phyloP scores from a whole-genome alignment of 805 yeast genomes.

The Schwanniomyces pseudopolymorphus region DNA sequence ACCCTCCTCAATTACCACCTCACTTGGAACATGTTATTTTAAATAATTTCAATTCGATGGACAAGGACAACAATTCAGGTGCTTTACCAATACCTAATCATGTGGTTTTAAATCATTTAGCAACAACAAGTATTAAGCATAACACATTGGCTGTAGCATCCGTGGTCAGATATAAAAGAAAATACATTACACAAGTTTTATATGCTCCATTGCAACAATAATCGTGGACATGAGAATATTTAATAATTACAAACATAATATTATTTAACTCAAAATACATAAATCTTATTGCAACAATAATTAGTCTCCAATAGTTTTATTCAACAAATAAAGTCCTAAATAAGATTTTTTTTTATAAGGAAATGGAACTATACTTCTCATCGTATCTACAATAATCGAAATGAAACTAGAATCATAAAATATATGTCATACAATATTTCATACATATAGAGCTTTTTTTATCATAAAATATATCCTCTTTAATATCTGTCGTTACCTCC shows the following conservation, averaged over 20 bases:
- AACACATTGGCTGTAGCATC: constrained; percentile 92
- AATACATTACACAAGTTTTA: constrained; percentile 86
- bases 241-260: neutral
- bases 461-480: constrained; percentile 2
- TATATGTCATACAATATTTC: neutral
- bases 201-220: constrained; percentile 76
- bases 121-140: constrained; percentile 93
- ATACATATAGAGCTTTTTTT: neutral
- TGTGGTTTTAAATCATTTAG: constrained; percentile 89
- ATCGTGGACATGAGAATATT: no score
- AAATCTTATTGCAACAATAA: neutral
- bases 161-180: constrained; percentile 82
- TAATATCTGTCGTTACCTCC: constrained; percentile 9
- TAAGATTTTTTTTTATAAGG: neutral
- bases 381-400: neutral
- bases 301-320: neutral
- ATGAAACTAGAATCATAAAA: neutral
- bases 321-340: no score
- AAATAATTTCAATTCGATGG: constrained; percentile 61
- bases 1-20: constrained; percentile 97
- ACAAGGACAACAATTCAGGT: constrained; percentile 78
- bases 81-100: constrained; percentile 93
- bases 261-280: neutral
- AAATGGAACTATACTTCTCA: no score
- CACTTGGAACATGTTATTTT: constrained; percentile 92